Evolutionary conservation across 768 basidiomycete genomes (phyloP).

Genomic region (Cystoderma amianthinum): DNA sequence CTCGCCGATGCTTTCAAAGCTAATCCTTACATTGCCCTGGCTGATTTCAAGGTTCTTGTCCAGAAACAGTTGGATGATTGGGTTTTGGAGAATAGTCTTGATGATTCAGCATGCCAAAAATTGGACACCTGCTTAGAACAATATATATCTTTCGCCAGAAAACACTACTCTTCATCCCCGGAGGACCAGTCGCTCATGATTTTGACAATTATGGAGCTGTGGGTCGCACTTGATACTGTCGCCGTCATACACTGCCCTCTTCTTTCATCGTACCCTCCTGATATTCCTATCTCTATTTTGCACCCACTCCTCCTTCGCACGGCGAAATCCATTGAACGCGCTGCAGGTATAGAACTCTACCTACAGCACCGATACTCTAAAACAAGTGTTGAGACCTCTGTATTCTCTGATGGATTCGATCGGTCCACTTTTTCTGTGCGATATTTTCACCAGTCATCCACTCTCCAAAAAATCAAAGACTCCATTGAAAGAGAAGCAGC

Average conservation of each 20-base stretch:
- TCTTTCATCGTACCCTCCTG: conserved; percentile 36
- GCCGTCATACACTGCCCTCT: conserved; percentile 25
- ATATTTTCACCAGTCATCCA: no score
- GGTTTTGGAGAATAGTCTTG: conserved; percentile 12
- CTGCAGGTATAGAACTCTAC: conserved; percentile 19
- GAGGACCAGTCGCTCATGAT: conserved; percentile 36
- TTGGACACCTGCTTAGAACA: no score
- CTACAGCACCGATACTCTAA: conserved; percentile 19
- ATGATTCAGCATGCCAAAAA: conserved; percentile 9
- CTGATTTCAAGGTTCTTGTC: conserved; percentile 29
- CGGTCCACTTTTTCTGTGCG: conserved; percentile 28
- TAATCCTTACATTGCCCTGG: conserved; percentile 12
- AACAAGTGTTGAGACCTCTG: conserved; percentile 2
- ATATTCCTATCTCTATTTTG: conserved; percentile 28
- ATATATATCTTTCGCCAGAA: no score
- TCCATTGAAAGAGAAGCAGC: no score
- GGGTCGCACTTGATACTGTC: no score
- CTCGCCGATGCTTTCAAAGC: conserved; percentile 1
- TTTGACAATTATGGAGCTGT: conserved; percentile 37
- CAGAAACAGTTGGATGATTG: conserved; percentile 21
- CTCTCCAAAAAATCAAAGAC: no score
- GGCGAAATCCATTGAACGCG: conserved; percentile 16
- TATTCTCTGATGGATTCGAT: no score
- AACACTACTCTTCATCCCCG: no score
- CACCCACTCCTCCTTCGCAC: conserved; percentile 32